phyloP scores from a whole-genome alignment of 257 asterid species.

The Nemophila menziesii region DNA sequence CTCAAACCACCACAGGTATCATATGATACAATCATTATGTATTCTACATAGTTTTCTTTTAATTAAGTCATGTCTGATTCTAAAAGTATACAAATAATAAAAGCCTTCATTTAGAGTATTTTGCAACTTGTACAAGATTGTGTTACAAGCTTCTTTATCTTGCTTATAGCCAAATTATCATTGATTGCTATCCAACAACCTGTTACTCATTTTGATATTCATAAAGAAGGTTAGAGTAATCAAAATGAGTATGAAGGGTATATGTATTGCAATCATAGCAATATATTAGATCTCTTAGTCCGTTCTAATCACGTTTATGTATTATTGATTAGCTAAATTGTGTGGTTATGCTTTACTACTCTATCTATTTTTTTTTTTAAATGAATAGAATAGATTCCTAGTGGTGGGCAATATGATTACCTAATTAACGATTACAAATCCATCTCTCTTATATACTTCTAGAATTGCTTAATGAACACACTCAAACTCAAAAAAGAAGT shows the following conservation, averaged over 20 bases:
- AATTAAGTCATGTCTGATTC: too few relatives aligned
- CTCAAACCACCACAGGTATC: too few relatives aligned
- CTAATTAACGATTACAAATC: conserved; percentile 19
- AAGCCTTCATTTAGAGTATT: conserved; percentile 4
- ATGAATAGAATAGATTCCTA: conserved; percentile 10
- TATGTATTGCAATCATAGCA: too few relatives aligned
- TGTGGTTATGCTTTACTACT: too few relatives aligned
- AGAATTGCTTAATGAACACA: conserved; percentile 34
- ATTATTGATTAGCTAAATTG: not conserved
- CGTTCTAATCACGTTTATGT: not conserved
- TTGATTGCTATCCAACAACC: not conserved
- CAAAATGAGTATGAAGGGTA: too few relatives aligned
- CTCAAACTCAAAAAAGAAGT: conserved; percentile 18
- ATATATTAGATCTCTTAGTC: not conserved
- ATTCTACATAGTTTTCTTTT: conserved; percentile 2
- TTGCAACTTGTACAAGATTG: not conserved
- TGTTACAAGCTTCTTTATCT: not conserved
- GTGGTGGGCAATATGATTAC: too few relatives aligned
- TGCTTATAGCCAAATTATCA: not conserved
- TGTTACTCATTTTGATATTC: too few relatives aligned
- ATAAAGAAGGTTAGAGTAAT: not conserved
- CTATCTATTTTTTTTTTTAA: not conserved
- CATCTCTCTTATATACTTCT: conserved; percentile 31
- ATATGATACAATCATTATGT: too few relatives aligned
- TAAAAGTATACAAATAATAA: too few relatives aligned